These are phyloP conservation scores for Candida oleophila DNA, from an alignment of 805 yeast species.

Conservation along the genomic window DNA sequence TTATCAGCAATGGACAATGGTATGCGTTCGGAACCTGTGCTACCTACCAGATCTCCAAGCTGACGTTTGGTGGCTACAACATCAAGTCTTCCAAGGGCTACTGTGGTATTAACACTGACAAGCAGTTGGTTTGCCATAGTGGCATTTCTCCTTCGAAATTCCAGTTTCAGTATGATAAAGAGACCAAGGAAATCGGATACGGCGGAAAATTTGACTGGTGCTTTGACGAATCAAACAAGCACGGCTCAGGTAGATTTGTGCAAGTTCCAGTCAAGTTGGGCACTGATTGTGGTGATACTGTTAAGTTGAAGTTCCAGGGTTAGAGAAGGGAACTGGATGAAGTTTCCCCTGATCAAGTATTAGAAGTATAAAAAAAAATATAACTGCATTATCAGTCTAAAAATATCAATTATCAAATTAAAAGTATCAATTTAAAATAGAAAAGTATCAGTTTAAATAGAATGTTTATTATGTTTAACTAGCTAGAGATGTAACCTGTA, in stretches of 20 bases:
- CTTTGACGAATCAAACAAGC: constrained; percentile 33
- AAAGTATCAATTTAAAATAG: neutral
- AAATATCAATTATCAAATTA: too few species aligned
- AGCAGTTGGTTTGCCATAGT: constrained; percentile 20
- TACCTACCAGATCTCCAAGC: constrained; percentile 54
- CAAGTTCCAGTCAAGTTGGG: constrained; percentile 53
- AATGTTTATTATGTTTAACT: too few species aligned
- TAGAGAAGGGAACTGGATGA: too few species aligned
- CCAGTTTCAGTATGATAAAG: constrained; percentile 58
- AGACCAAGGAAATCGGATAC: constrained; percentile 47
- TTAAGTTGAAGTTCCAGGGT: constrained; percentile 3
- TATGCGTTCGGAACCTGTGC: constrained; percentile 84
- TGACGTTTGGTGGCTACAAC: constrained; percentile 72
- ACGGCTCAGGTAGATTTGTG: constrained; percentile 27
- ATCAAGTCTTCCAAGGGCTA: constrained; percentile 70
- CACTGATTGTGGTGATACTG: constrained; percentile 26
- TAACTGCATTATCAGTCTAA: too few species aligned
- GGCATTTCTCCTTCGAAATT: constrained; percentile 14
- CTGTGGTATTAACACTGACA: constrained; percentile 50
- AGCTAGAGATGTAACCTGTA: too few species aligned
- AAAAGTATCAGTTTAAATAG: too few species aligned
- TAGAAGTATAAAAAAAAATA: too few species aligned
- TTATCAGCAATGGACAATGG: constrained; percentile 87
- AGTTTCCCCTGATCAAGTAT: too few species aligned
- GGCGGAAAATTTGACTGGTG: constrained; percentile 68